Percentiles rank a stretch among this genome's conserved stretches.
Conservation (phyloP, 2,329 filamentous ascomycete species). For the Sarocladiaceae sp. region DNA sequence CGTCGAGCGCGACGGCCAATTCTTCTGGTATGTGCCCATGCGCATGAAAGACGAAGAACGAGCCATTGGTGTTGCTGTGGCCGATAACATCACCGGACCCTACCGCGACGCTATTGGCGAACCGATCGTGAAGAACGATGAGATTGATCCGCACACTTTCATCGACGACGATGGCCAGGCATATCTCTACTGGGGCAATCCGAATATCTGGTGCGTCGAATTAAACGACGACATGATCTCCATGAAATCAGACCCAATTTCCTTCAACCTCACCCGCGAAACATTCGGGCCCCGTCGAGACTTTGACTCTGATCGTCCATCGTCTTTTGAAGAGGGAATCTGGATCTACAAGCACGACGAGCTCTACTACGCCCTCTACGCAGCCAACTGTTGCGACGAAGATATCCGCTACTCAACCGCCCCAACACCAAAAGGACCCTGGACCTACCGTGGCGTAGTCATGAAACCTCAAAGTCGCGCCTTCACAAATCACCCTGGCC, state of each 20-base stretch:
- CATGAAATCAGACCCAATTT: constrained; percentile 19
- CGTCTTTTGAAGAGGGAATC: constrained; percentile 23
- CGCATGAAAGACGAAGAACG: constrained; percentile 15
- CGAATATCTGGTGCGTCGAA: constrained; percentile 25
- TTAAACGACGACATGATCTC: constrained; percentile 31
- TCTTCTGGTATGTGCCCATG: constrained; percentile 27
- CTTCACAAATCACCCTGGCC: constrained; percentile 25
- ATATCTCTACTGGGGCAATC: constrained; percentile 33
- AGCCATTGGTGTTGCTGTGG: constrained; percentile 24
- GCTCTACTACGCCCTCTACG: constrained; percentile 25
- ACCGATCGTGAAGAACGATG: constrained; percentile 23
- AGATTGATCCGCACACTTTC: constrained; percentile 28
- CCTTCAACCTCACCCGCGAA: constrained; percentile 16
- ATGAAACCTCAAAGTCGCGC: constrained; percentile 20
- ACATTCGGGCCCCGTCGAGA: constrained; percentile 15
- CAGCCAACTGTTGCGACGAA: constrained; percentile 24
- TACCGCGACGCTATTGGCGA: constrained; percentile 23
- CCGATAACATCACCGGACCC: constrained; percentile 23
- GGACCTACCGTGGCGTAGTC: constrained; percentile 24
- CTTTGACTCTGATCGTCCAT: constrained; percentile 14
- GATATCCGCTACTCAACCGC: constrained; percentile 25
- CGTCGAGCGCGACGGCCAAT: constrained; percentile 25
- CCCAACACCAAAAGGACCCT: constrained; percentile 22
- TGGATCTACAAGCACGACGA: constrained; percentile 25
- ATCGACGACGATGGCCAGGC: constrained; percentile 32